Evolutionary conservation across 371 early-diverging fungal species (phyloP), one percentile per base, ranked within the genome.

Genomic region (Apophysomyces sp.): DNA sequence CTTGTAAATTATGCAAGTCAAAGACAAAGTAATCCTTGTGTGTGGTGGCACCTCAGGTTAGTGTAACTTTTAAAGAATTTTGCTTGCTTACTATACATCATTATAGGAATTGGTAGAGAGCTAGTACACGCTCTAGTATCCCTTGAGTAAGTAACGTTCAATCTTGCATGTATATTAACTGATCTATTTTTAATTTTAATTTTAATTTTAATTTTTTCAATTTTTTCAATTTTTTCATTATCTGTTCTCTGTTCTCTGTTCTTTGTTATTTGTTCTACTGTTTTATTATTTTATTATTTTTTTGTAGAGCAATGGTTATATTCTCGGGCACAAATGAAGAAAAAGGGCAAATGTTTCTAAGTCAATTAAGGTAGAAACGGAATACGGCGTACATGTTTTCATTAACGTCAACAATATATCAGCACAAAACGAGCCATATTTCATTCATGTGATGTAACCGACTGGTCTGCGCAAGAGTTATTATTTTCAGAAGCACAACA

Each of bases 401-500:
- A n/a, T 37, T 56, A 8, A 12, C 0, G 0, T 31, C 28, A 53
- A 53, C 26, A 53, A 7, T 13, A 9, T 28, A 16, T 26, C 36
- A 65, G 66, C 7, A 39, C 57, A 1, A 51, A 59, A 18, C 41
- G 60, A 24, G 80, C 77, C 0, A 39, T 72, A 11, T 83, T 78
- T 51, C 66, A 69, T 18, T 59, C 67, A 52, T 83, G 84, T 69
- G 84, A 90, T 65, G 83, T 87, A 15, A 82, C 86, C n/a, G 78
- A 81, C 39, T 74, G 76, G 69, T 62, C 28, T 3, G 74, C 82
- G 2, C 79, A 82, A 62, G 72, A 77, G 27, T 54, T 52, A 13
- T 62, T 84, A 13, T 86, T 84, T 58, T 52, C 52, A 9, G 60
- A 63, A 5, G 80, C 81, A 2, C 63, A 74, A 32, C 57, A 76